These are phyloP conservation scores for Coriaria nepalensis DNA, from an alignment of 306 rosid species.

Conservation along the genomic window DNA sequence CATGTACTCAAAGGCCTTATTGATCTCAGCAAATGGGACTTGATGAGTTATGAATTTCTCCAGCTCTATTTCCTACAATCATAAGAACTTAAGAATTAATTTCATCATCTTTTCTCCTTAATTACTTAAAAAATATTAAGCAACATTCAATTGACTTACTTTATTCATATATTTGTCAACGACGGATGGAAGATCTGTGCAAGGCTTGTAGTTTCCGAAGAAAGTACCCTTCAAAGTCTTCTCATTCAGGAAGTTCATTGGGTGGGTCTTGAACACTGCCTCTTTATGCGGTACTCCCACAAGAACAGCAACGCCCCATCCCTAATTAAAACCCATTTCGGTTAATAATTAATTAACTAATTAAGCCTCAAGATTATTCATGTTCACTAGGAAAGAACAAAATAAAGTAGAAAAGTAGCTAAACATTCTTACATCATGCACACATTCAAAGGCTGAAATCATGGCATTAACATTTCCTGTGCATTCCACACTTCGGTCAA, in stretches of 20 bases:
- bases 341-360: too few relatives aligned
- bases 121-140: background rate
- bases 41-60: slow-evolving; percentile 37
- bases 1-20: too few relatives aligned
- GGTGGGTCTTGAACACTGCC: slow-evolving; percentile 27
- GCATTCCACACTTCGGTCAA: background rate
- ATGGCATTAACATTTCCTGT: too few relatives aligned
- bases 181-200: slow-evolving; percentile 30
- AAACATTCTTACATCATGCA: background rate
- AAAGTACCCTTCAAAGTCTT: slow-evolving; percentile 39
- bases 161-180: too few relatives aligned
- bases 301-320: slow-evolving; percentile 45
- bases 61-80: slow-evolving; percentile 25
- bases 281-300: slow-evolving; percentile 38
- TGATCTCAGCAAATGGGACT: slow-evolving; percentile 34
- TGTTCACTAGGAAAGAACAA: too few relatives aligned
- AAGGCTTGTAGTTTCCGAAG: too few relatives aligned
- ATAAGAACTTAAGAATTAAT: background rate
- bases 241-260: slow-evolving; percentile 23
- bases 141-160: too few relatives aligned
- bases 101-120: background rate
- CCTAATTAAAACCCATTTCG: too few relatives aligned
- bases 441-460: too few relatives aligned
- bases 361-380: too few relatives aligned
- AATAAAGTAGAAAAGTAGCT: too few relatives aligned